Base-by-base conservation (phyloP, 225 moss, liverwort and hornwort genomes). In the Sphagnum contortum region DNA sequence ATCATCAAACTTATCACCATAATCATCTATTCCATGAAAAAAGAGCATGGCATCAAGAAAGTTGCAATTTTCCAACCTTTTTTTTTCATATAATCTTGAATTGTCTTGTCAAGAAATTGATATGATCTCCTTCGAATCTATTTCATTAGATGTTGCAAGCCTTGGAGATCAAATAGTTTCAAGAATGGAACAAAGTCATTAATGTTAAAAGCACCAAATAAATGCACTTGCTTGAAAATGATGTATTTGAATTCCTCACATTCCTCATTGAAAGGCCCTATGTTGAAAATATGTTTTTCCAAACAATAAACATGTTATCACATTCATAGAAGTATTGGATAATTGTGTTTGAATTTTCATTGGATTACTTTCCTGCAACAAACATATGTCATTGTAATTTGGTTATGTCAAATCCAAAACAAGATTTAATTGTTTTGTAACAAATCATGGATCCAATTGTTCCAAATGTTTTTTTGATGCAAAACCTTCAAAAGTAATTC, bases 131-230 rank as follows among this genome's bases (percentile, higher is more conserved):
- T 10, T 12, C 11, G 47, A 13, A 54, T n/a, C 2, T 4, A 46
- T 57, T 14, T 61, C 69, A 74, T 68, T 48, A 57, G 48, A 57
- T 71, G 72, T 61, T 68, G 66, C 60, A 65, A 72, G n/a, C 80
- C 74, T 68, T 74, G 71, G 29, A 79, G 5, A 57, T 83, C 83
- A 51, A 81, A 78, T 45, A 51, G 62, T 65, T 78, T 75, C 12
- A 85, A 70, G 49, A 48, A 76, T 44, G 81, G 85, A 6, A 86
- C 71, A 48, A 44, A 81, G 64, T 86, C 85, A 48, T 76, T 64
- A 4, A 86, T 44, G 63, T 86, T 86, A 59, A 86, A 70, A 13
- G 49, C 69, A 2, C 81, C 85, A 5, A 72, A 8, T 5, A 86
- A 65, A 45, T 49, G 62, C 65, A 67, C 63, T 3, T 50, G 11